These are phyloP conservation scores for Dujonia santamariae DNA, from an alignment of 1,139 yeast species.

Conservation along the genomic window DNA sequence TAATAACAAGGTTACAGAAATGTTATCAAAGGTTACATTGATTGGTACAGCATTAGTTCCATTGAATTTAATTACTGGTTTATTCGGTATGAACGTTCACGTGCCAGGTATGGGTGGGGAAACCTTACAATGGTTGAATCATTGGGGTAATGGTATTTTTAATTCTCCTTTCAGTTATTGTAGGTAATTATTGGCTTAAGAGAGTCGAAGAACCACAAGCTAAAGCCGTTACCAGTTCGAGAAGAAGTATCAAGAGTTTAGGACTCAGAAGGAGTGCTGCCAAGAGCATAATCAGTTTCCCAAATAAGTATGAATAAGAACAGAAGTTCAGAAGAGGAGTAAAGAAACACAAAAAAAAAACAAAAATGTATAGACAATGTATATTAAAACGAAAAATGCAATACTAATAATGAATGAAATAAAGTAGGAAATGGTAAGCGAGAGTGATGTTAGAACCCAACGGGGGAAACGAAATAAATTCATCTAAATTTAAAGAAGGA, in stretches of 20 bases:
- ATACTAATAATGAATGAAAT: too few species aligned
- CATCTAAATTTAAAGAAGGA: too few species aligned
- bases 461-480: too few species aligned
- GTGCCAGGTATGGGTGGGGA: slow-evolving; percentile 68
- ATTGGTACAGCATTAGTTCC: slow-evolving; percentile 92
- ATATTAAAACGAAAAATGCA: too few species aligned
- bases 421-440: too few species aligned
- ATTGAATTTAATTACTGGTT: slow-evolving; percentile 83
- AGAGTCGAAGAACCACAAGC: slow-evolving; percentile 12
- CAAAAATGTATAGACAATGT: too few species aligned
- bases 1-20: slow-evolving; percentile 78
- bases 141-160: slow-evolving; percentile 35
- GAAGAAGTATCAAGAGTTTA: slow-evolving; percentile 43
- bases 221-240: slow-evolving; percentile 15
- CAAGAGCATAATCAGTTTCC: slow-evolving; percentile 40
- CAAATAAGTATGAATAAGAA: slow-evolving; percentile 31
- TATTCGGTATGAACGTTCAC: slow-evolving; percentile 93
- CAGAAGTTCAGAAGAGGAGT: too few species aligned
- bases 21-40: slow-evolving; percentile 84
- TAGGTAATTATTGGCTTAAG: slow-evolving; percentile 38
- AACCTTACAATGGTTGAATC: slow-evolving; percentile 31
- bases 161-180: slow-evolving; percentile 24
- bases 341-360: too few species aligned
- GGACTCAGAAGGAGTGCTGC: slow-evolving; percentile 39
- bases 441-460: too few species aligned